Percentiles rank a stretch among this genome's conserved stretches.
phyloP scores from a whole-genome alignment of 2,329 filamentous ascomycete species.

The Fusarium siculi region DNA sequence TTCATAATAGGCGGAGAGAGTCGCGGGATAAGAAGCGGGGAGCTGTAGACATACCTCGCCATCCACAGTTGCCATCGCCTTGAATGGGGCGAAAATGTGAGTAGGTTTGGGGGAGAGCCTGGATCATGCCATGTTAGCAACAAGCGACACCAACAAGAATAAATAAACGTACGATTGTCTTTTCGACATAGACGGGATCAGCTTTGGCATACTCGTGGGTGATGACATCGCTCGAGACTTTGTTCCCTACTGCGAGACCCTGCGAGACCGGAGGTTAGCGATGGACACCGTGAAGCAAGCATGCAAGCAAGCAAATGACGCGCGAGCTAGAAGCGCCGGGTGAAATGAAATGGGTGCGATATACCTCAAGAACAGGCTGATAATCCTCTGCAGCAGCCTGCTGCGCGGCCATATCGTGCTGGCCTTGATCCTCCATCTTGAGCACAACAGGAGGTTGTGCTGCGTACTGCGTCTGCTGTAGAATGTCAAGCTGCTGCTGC shows the following conservation, averaged over 20 bases:
- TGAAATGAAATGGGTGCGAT: slow-evolving; percentile 30
- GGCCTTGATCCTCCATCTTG: slow-evolving; percentile 50
- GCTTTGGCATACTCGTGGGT: slow-evolving; percentile 88
- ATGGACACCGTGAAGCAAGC: background rate
- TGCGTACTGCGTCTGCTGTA: slow-evolving; percentile 27
- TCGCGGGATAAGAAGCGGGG: slow-evolving; percentile 14
- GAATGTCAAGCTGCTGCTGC: slow-evolving; percentile 25
- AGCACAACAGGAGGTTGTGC: slow-evolving; percentile 20
- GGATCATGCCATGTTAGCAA: slow-evolving; percentile 28
- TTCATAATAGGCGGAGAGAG: slow-evolving; percentile 4
- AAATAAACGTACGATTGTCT: slow-evolving; percentile 79
- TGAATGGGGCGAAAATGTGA: slow-evolving; percentile 87
- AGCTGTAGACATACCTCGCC: slow-evolving; percentile 79
- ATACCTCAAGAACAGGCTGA: slow-evolving; percentile 66
- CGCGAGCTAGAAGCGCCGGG: slow-evolving; percentile 6
- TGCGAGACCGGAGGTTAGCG: slow-evolving; percentile 53
- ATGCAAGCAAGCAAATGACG: slow-evolving; percentile 12
- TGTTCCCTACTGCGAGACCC: slow-evolving; percentile 86
- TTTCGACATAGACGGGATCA: slow-evolving; percentile 84
- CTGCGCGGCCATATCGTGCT: slow-evolving; percentile 65
- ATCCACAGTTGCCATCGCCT: slow-evolving; percentile 96
- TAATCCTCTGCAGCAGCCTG: slow-evolving; percentile 70
- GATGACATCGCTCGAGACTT: slow-evolving; percentile 80
- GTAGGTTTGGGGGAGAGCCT: slow-evolving; percentile 86
- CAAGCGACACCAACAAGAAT: background rate